Evolutionary conservation across 306 rosid genomes (phyloP), one percentile per base, ranked within the genome.

Genomic region (Citrullus colocynthis): DNA sequence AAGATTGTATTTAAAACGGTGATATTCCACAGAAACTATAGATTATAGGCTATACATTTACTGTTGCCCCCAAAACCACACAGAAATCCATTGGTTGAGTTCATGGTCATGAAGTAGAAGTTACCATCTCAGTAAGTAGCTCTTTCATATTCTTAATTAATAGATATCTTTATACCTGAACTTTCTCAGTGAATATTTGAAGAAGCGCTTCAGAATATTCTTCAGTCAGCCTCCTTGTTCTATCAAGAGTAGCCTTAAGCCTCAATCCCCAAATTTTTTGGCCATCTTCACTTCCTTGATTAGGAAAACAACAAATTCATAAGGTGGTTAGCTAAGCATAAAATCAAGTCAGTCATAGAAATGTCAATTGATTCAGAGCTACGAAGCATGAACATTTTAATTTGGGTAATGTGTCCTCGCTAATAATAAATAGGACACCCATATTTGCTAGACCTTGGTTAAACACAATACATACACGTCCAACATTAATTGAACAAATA

Each of bases 191-290:
- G 85, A 95, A 92, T 88, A 95, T 87, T 85, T 90, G 88, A 82
- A 95, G 92, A 87, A 95, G 96, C 58, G 90, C 90, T 90, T 95
- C 99, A 17, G 97, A 88, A 80, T 95, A 95, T 83, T 90, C 97
- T 89, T 95, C 97, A 13, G 97, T 95, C 69, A 95, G 89, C 88
- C 99, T 89, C 82, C 93, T 91, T 37, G 97, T 87, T 84, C 99
- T 89, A 82, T 95, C 99, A 78, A 95, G 97, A 75, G 97, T 92
- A 78, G 97, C 93, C 86, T 95, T 95, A 69, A 89, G 93, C 87
- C 97, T 88, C 86, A 92, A 85, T 56, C 93, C 85, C 99, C 97
- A 95, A 76, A 92, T 85, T 48, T 49, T 92, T 86, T 83, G 90
- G 51, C 99, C 99, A 89, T 92, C 99, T 86, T 95, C 99, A 86